Evolutionary conservation across 495 filamentous ascomycete genomes (phyloP).

Genomic region (Aspergillus incahuasiensis): DNA sequence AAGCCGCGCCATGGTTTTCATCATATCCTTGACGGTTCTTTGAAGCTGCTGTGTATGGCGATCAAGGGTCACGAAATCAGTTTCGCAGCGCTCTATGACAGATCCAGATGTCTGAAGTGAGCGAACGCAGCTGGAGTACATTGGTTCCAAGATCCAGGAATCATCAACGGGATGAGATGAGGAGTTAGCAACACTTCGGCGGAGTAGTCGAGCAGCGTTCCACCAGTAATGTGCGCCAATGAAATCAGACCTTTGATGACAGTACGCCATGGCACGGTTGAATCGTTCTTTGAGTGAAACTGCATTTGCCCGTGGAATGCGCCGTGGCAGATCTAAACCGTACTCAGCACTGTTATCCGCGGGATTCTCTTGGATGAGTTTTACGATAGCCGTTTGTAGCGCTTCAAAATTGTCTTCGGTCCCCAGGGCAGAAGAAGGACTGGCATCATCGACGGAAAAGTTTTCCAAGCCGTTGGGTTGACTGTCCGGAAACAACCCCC

Average conservation of each 20-base stretch:
- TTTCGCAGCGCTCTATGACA: constrained; percentile 41
- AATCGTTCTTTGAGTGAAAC: constrained; percentile 37
- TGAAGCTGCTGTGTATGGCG: constrained; percentile 36
- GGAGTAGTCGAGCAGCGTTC: constrained; percentile 41
- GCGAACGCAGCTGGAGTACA: constrained; percentile 33
- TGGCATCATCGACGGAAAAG: constrained; percentile 50
- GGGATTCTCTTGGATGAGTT: constrained; percentile 76
- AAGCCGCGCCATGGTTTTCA: constrained; percentile 33
- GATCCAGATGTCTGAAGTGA: constrained; percentile 34
- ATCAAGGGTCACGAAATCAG: constrained; percentile 35
- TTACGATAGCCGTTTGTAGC: constrained; percentile 74
- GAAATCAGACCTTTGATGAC: constrained; percentile 39
- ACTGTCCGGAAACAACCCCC: constrained; percentile 55
- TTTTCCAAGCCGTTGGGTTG: constrained; percentile 15
- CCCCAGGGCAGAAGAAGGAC: constrained; percentile 59
- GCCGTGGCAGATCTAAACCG: constrained; percentile 3
- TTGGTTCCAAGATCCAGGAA: constrained; percentile 41
- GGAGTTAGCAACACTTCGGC: constrained; percentile 21
- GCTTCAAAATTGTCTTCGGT: constrained; percentile 79
- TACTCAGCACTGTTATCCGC: constrained; percentile 35
- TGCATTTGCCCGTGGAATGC: background rate
- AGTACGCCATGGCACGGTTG: constrained; percentile 35
- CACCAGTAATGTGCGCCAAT: constrained; percentile 49
- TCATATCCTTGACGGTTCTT: constrained; percentile 30
- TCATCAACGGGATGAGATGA: constrained; percentile 24